Evolutionary conservation across 257 asterid species (phyloP), one percentile per base, ranked within the genome.

Genomic region (Penstemon barbatus): DNA sequence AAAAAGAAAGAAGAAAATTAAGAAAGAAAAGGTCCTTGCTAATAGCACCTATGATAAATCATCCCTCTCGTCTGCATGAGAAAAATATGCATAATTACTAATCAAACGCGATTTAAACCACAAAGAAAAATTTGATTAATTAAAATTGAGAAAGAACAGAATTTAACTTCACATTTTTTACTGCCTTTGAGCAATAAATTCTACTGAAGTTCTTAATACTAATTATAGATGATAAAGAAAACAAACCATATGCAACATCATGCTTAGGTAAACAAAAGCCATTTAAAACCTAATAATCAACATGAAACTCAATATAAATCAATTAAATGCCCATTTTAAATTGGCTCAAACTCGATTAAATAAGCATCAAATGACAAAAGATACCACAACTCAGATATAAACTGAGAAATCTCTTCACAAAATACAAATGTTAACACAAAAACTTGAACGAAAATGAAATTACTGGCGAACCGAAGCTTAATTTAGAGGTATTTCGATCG

Each of bases 11-110:
- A 25, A 25, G 11, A 13, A 48, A 71, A 5, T 36, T 43, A 70
- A 50, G 18, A 45, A 69, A 72, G 8, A 0, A 44, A 50, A 69
- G 12, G 39, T 18, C 54, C 18, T 43, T 8, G 56, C 10, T 45
- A 57, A 78, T 56, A 18, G 36, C 87, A 94, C 99, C 99, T 72
- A 81, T 4, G 87, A 79, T n/a, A 94, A 48, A 77, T 85, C 95
- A 74, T 91, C 99, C 71, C 83, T 83, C 69, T 84, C 96, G 72
- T 91, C 99, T 94, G 95, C 85, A 78, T 8, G 69, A 43, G 61
- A 66, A 49, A 25, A 33, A 78, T 7, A 73, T 10, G 62, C 43
- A 49, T 38, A 72, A 69, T 72, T 43, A 58, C 46, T 52, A 64
- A 57, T 25, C 52, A 37, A 10, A 12, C 2, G 4, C 15, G 2